Evolutionary conservation across 345 rosid species (phyloP).

Genomic region (Gossypium turneri): DNA sequence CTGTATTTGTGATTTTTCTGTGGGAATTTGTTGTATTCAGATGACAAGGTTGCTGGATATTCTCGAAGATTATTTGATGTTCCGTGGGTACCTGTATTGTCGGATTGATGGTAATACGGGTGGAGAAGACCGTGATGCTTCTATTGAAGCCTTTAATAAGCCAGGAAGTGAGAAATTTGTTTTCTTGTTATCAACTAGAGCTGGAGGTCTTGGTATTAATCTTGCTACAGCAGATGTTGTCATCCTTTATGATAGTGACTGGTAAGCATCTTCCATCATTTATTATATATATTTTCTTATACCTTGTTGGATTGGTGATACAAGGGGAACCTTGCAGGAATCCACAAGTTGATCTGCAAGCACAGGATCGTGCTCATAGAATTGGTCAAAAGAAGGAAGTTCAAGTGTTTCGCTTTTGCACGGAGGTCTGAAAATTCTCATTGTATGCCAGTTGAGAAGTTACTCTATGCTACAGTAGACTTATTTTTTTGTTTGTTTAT

Average conservation of each 20-base stretch:
- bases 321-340: slow-evolving; percentile 55
- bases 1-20: slow-evolving; percentile 8
- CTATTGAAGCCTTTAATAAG: slow-evolving; percentile 87
- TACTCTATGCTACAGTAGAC: neutral
- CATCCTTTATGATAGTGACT: slow-evolving; percentile 97
- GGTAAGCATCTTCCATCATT: slow-evolving; percentile 44
- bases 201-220: slow-evolving; percentile 99
- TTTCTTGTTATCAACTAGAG: slow-evolving; percentile 93
- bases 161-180: slow-evolving; percentile 99
- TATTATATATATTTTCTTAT: slow-evolving; percentile 1
- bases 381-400: slow-evolving; percentile 99
- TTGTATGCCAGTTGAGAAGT: slow-evolving; percentile 11
- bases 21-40: slow-evolving; percentile 35
- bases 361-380: slow-evolving; percentile 98
- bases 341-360: slow-evolving; percentile 99
- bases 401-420: slow-evolving; percentile 96
- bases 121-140: slow-evolving; percentile 98
- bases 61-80: slow-evolving; percentile 95
- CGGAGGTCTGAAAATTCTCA: slow-evolving; percentile 54
- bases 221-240: slow-evolving; percentile 99
- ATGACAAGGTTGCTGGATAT: slow-evolving; percentile 98
- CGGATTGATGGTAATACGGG: slow-evolving; percentile 99
- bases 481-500: slow-evolving; percentile 15
- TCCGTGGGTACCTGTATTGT: slow-evolving; percentile 79
- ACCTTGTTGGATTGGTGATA: slow-evolving; percentile 20